Evolutionary conservation across 768 basidiomycete genomes (phyloP), one percentile per base, ranked within the genome.

Genomic region (Agaricus subrufescens): DNA sequence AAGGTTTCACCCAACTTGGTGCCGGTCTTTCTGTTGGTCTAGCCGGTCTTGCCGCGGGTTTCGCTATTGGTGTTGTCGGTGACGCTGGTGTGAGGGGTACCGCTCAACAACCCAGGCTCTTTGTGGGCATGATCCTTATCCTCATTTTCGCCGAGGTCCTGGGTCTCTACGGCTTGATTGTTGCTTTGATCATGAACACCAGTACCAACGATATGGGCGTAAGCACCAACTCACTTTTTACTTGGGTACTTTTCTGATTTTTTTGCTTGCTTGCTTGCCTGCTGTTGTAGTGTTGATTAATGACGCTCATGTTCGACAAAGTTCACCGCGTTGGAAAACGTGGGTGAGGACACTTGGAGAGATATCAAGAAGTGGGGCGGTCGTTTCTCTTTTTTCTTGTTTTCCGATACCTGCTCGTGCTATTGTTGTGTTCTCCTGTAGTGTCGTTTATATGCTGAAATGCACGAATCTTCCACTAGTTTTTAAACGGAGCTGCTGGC

Each of bases 31-130:
- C 92, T 1, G 92, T 95, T 66, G 93, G 94, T 63, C 85, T 93
- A 50, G 91, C 95, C 43, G 96, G 96, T 80, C 83, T 99, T 38
- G 91, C 94, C 50, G 96, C 96, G 58, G 97, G 97, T 49, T 96
- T 98, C 62, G 97, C 97, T 59, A 87, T 99, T 67, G 97, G 97
- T 56, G 98, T 98, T 67, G 97, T 98, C 56, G 97, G 97, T 68
- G 97, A 99, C 69, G 95, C 96, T 58, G 96, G 97, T 80, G 97
- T 98, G 29, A 81, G 97, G 46, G 97, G 96, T 58, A 97, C 95
- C 52, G 96, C 95, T 46, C 96, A 98, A 72, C 95, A 98, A 75
- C 92, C 94, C 50, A 77, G 91, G 65, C 77, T 97, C 63, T 96
- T 89, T 73, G 94, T 97, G 64, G 91, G 92, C 67, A 98, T 96